These are phyloP conservation scores for Pseudisothecium myosuroides DNA, from an alignment of 225 moss, liverwort and hornwort genomes.

Conservation along the genomic window DNA sequence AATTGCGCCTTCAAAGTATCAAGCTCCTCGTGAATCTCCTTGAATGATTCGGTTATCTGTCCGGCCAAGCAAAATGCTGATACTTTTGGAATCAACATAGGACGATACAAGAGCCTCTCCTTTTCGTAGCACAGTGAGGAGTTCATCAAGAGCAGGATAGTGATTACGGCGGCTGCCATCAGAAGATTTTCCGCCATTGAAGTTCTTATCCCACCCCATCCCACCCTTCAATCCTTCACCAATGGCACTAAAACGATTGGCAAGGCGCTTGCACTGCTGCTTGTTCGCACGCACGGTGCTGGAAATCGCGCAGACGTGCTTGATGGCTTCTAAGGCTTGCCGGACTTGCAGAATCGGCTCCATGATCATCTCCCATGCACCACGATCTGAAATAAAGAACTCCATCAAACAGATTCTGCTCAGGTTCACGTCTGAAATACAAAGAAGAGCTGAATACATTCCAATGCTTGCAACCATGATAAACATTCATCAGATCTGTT, in stretches of 20 bases:
- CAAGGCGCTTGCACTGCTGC: background rate
- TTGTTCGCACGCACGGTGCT: background rate
- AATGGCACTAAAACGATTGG: background rate
- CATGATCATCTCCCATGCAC: background rate
- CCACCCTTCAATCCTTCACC: background rate
- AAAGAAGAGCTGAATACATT: background rate
- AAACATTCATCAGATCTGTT: background rate
- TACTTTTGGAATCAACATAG: background rate
- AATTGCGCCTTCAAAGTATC: background rate
- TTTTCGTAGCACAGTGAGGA: conserved; percentile 9
- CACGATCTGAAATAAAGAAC: background rate
- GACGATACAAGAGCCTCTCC: background rate
- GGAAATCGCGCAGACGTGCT: background rate
- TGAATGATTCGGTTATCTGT: conserved; percentile 13
- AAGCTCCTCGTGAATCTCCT: conserved; percentile 12
- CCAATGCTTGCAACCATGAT: background rate
- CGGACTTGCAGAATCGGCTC: background rate
- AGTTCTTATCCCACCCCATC: no score
- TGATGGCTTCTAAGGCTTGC: background rate
- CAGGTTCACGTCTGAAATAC: background rate
- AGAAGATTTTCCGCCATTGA: background rate
- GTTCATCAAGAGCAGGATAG: background rate
- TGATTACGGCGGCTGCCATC: background rate
- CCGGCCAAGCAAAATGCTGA: background rate
- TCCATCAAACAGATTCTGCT: background rate